Evolutionary conservation across 139 green algal genomes (phyloP).

Genomic region (Chlamydomonas applanata): DNA sequence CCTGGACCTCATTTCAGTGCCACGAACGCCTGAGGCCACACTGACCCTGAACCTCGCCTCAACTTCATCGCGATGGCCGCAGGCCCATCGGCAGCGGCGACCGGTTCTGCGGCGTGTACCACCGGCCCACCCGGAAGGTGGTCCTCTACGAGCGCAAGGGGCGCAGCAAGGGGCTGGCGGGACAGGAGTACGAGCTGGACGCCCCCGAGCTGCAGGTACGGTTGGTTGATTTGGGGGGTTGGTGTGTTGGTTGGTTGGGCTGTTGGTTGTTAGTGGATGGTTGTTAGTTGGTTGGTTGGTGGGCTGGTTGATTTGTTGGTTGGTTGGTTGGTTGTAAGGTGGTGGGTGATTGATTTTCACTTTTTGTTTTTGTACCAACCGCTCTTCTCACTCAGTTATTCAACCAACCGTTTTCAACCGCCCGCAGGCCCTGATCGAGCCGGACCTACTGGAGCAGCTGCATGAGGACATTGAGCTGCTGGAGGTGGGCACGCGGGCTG

Average conservation of each 20-base stretch:
- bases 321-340: too few relatives aligned
- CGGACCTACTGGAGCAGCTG: conserved; percentile 63
- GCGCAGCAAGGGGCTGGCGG: conserved; percentile 8
- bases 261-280: too few relatives aligned
- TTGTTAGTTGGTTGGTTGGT: too few relatives aligned
- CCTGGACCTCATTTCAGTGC: too few relatives aligned
- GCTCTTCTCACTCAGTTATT: too few relatives aligned
- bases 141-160: conserved; percentile 20
- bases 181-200: conserved; percentile 26
- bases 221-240: too few relatives aligned
- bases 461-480: conserved; percentile 78
- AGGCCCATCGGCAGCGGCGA: conserved; percentile 70
- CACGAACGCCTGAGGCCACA: too few relatives aligned
- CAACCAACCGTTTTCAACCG: too few relatives aligned
- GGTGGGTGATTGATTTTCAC: too few relatives aligned
- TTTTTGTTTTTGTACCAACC: too few relatives aligned
- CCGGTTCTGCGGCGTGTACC: conserved; percentile 65
- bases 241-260: too few relatives aligned
- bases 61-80: neutral
- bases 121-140: conserved; percentile 50
- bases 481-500: conserved; percentile 32
- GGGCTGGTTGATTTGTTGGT: too few relatives aligned
- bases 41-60: neutral
- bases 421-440: conserved; percentile 45
- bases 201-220: conserved; percentile 8